These are phyloP conservation scores for Endogone sp. DNA, from an alignment of 192 early-diverging fungal species.

Conservation along the genomic window DNA sequence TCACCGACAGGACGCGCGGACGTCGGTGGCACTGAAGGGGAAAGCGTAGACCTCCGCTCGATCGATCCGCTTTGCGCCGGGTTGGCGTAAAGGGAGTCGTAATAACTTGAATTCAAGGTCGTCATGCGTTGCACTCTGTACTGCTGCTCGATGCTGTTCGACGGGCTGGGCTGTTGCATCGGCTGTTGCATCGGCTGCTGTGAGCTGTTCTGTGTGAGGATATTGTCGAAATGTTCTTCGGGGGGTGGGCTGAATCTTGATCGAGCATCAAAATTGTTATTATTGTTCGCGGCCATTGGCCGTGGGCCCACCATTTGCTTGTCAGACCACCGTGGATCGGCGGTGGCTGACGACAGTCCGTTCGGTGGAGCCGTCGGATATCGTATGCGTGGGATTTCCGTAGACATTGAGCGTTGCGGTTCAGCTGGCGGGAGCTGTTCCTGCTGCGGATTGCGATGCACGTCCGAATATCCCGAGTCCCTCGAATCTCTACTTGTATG, in stretches of 20 bases:
- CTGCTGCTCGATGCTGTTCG: neutral
- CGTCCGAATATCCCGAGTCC: neutral
- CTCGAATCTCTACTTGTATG: neutral
- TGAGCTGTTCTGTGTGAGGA: neutral
- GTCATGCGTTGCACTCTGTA: neutral
- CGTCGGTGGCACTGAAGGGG: neutral
- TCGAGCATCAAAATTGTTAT: neutral
- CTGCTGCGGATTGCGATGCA: neutral
- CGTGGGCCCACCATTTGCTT: neutral
- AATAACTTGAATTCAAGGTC: neutral
- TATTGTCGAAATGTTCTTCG: neutral
- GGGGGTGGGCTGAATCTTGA: neutral
- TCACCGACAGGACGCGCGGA: no score
- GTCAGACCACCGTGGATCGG: neutral
- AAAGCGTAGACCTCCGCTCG: neutral
- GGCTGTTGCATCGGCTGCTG: neutral
- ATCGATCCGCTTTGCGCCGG: neutral
- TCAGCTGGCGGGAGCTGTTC: neutral
- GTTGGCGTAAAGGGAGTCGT: neutral
- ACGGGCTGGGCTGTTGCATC: neutral
- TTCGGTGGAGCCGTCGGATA: neutral
- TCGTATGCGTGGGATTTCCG: neutral
- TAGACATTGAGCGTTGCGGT: neutral
- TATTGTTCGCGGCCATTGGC: neutral
- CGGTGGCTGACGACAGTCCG: neutral